These are phyloP conservation scores for Blastobotrys apis DNA, from an alignment of 1,139 yeast species.

Conservation along the genomic window DNA sequence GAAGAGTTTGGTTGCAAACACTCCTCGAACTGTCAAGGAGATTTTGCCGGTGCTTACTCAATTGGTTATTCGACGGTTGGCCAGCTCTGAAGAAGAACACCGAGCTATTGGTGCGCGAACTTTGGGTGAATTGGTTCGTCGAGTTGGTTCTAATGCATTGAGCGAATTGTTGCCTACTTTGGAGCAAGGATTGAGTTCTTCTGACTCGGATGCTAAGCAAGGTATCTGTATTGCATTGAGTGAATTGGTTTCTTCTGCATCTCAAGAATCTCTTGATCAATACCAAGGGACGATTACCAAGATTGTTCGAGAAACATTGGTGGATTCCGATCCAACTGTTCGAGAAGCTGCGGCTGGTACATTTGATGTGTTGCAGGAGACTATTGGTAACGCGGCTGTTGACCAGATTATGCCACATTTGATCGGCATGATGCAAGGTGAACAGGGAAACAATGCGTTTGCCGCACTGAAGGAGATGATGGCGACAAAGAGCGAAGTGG, in stretches of 20 bases:
- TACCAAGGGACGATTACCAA: constrained; percentile 67
- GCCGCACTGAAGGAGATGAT: constrained; percentile 88
- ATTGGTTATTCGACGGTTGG: constrained; percentile 75
- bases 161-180: constrained; percentile 82
- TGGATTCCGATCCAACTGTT: constrained; percentile 67
- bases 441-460: constrained; percentile 60
- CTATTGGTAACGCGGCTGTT: constrained; percentile 78
- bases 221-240: constrained; percentile 94
- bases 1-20: constrained; percentile 94
- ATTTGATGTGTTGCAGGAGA: constrained; percentile 78
- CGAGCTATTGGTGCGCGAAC: constrained; percentile 91
- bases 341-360: constrained; percentile 90
- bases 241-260: constrained; percentile 77
- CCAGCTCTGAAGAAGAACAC: constrained; percentile 72
- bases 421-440: constrained; percentile 63
- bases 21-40: constrained; percentile 94
- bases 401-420: constrained; percentile 87
- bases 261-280: constrained; percentile 55
- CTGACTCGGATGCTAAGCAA: constrained; percentile 79
- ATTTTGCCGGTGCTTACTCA: constrained; percentile 79
- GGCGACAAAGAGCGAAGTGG: constrained; percentile 83
- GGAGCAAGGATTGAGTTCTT: constrained; percentile 57
- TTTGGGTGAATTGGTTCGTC: constrained; percentile 88
- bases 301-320: constrained; percentile 73
- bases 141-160: constrained; percentile 89